Base-by-base conservation (phyloP, 257 asterid genomes). In the Scutellaria baicalensis region DNA sequence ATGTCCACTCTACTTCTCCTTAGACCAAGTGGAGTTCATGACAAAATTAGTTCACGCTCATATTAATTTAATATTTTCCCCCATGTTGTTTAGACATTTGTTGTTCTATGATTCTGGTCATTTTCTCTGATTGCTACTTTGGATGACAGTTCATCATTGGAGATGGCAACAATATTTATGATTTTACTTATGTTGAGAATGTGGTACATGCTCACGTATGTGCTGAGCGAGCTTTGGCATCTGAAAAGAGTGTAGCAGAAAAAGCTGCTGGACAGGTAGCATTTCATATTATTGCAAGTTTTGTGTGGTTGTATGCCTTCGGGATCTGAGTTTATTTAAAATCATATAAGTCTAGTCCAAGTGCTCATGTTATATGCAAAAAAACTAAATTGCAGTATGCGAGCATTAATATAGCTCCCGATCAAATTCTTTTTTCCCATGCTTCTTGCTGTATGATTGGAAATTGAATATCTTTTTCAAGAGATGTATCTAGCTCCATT, bases 171-270 rank as follows among this genome's bases (percentile, higher is more conserved):
- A 89, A 89, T 75, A 56, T 80, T 78, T 83, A 83, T 44, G 96
- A 89, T 79, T 89, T 84, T 72, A 89, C 96, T 47, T 89, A 89
- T 45, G 96, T 86, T 49, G 96, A 84, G 77, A 89, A 89, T 77
- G 96, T 89, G 39, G 96, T 85, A 66, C 96, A 89, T 72, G 96
- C 91, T 71, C 96, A 84, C 61, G 75, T 89, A 60, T 89, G 96
- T 77, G 96, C 93, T 61, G 96, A 89, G 52, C 81, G 85, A 82
- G 96, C 93, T 20, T 80, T 86, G 77, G 93, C 96, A 60, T 84
- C 93, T 50, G 88, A 77, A 63, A 82, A 80, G 66, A 45, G 70
- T 36, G 86, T 77, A 51, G 86, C 89, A 73, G 91, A 84, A 61
- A 89, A 76, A 75, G 96, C 93, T 62, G 76, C 86, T 58, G 96